Conservation (phyloP, 73 alveolate genomes). For the Blepharisma stoltei region DNA sequence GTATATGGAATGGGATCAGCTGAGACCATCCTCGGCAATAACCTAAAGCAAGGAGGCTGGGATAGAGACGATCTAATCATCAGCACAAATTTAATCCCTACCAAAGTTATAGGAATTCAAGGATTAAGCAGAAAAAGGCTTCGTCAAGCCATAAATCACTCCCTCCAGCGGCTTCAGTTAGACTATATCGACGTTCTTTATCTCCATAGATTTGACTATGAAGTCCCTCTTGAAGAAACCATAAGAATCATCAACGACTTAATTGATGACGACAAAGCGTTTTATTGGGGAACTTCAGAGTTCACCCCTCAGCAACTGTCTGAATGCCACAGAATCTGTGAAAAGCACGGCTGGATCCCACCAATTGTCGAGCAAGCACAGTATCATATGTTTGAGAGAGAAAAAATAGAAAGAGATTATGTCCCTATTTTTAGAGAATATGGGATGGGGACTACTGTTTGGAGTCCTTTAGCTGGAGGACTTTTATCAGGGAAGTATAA, state of each 20-base stretch:
- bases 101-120: slow-evolving; percentile 55
- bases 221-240: slow-evolving; percentile 90
- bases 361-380: slow-evolving; percentile 94
- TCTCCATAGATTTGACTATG: slow-evolving; percentile 87
- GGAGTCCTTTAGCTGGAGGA: slow-evolving; percentile 91
- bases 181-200: slow-evolving; percentile 88
- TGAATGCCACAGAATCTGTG: slow-evolving; percentile 76
- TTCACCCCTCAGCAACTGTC: slow-evolving; percentile 84
- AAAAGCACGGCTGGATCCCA: slow-evolving; percentile 56
- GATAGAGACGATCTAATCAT: slow-evolving; percentile 74
- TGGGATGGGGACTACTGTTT: slow-evolving; percentile 86
- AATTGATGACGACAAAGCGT: slow-evolving; percentile 87
- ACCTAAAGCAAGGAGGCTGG: slow-evolving; percentile 47
- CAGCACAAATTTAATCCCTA: slow-evolving; percentile 75
- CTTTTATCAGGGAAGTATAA: slow-evolving; percentile 93
- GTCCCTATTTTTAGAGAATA: slow-evolving; percentile 58
- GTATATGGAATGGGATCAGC: slow-evolving; percentile 88
- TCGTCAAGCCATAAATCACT: slow-evolving; percentile 76
- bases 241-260: slow-evolving; percentile 85
- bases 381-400: slow-evolving; percentile 84
- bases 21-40: slow-evolving; percentile 58
- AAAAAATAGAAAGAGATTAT: slow-evolving; percentile 85
- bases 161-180: slow-evolving; percentile 72
- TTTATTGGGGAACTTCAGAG: slow-evolving; percentile 98
- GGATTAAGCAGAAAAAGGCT: slow-evolving; percentile 84